Percentiles rank a stretch among this genome's conserved stretches.
phyloP scores from a whole-genome alignment of 1,139 yeast genomes.

The Diutina scorzettiae region DNA sequence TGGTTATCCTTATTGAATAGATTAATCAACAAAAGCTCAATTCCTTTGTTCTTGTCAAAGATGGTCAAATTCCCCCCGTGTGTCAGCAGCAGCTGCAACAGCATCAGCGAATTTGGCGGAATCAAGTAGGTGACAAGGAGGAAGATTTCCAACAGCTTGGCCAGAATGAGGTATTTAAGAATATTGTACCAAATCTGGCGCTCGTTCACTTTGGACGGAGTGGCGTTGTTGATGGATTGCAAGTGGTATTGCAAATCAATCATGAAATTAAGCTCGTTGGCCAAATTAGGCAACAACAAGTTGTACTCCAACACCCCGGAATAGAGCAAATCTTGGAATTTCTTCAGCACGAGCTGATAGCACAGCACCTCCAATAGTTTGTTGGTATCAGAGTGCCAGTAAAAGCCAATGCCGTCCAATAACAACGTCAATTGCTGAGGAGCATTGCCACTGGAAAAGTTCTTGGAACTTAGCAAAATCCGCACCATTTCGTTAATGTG shows the following conservation, averaged over 20 bases:
- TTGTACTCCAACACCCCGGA: conserved; percentile 24
- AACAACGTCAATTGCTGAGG: conserved; percentile 20
- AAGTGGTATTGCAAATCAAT: conserved; percentile 34
- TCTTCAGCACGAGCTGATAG: conserved; percentile 28
- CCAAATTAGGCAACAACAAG: conserved; percentile 24
- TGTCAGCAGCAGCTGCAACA: conserved; percentile 25
- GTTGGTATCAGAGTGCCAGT: conserved; percentile 31
- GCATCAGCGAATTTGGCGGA: conserved; percentile 33
- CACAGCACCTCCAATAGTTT: conserved; percentile 32
- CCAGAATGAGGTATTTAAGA: conserved; percentile 31
- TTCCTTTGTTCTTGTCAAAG: conserved; percentile 37
- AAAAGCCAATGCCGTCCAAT: conserved; percentile 34
- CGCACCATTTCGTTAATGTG: conserved; percentile 36
- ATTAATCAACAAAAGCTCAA: conserved; percentile 30
- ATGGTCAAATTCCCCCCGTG: conserved; percentile 34
- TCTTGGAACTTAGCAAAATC: conserved; percentile 28
- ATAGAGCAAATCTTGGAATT: conserved; percentile 26
- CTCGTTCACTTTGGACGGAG: conserved; percentile 17
- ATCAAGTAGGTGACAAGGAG: conserved; percentile 30
- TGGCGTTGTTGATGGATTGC: conserved; percentile 21
- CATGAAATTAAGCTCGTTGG: conserved; percentile 33
- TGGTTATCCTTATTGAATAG: conserved; percentile 38
- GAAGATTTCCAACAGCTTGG: conserved; percentile 32
- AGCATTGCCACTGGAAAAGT: conserved; percentile 16
- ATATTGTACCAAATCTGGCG: conserved; percentile 35